Evolutionary conservation across 1,284 basidiomycete species (phyloP).

Genomic region (Tetrapyrgos nigripes): DNA sequence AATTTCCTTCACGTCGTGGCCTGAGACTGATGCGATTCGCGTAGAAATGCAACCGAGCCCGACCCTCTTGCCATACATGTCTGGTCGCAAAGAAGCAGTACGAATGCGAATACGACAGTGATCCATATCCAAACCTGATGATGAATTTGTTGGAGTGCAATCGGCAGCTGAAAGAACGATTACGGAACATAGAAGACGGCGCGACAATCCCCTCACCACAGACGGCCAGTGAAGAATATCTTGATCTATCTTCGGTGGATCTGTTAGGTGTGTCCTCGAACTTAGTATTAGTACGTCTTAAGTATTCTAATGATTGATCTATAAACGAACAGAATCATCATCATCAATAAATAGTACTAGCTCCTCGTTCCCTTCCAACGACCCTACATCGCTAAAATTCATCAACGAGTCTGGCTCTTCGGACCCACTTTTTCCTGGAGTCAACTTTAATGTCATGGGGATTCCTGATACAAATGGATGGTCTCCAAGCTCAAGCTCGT

Average conservation of each 20-base stretch:
- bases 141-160: background rate
- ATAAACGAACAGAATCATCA: too few relatives aligned
- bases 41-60: background rate
- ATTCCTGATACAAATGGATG: too few relatives aligned
- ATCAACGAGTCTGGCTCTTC: too few relatives aligned
- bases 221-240: background rate
- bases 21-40: background rate
- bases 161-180: background rate
- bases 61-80: background rate
- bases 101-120: background rate
- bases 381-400: too few relatives aligned
- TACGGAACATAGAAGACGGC: background rate
- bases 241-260: background rate
- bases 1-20: background rate
- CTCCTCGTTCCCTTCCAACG: too few relatives aligned
- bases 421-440: too few relatives aligned
- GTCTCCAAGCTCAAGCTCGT: too few relatives aligned
- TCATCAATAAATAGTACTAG: too few relatives aligned
- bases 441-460: too few relatives aligned
- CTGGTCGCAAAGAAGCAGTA: background rate
- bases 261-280: background rate
- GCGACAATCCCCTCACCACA: background rate
- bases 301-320: too few relatives aligned
- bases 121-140: background rate
- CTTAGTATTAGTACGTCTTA: too few relatives aligned